phyloP scores from a whole-genome alignment of 176 grass and related monocot genomes.

The Phoenix dactylifera region DNA sequence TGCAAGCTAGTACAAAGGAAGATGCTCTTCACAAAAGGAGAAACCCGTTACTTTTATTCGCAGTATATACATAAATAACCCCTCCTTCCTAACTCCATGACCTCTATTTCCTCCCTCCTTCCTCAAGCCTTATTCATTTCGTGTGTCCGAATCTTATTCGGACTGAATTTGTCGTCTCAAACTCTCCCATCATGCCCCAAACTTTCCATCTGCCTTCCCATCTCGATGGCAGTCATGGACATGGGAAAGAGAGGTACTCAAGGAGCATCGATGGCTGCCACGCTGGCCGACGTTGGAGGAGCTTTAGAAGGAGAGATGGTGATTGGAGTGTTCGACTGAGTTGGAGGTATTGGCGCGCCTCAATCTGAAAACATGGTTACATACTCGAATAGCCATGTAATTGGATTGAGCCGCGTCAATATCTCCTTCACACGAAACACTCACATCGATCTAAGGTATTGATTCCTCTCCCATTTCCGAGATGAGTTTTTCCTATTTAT shows the following conservation, averaged over 20 bases:
- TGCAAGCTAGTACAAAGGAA: not conserved
- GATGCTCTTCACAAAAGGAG: not conserved
- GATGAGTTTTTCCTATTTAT: too few species aligned
- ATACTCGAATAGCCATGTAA: conserved; percentile 7
- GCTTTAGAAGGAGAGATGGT: not conserved
- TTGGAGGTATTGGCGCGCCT: conserved; percentile 29
- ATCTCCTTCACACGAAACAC: conserved; percentile 8
- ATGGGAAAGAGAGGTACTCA: too few species aligned
- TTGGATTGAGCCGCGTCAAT: conserved; percentile 39
- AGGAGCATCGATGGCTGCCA: too few species aligned
- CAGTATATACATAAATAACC: not conserved
- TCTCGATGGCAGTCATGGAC: too few species aligned
- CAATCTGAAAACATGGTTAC: conserved; percentile 23
- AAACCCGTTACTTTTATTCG: too few species aligned
- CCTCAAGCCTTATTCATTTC: not conserved
- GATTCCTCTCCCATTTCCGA: too few species aligned
- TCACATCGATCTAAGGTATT: too few species aligned
- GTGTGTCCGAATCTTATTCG: too few species aligned
- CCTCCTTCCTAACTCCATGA: not conserved
- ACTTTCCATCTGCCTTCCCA: too few species aligned
- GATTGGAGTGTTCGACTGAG: not conserved
- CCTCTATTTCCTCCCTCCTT: not conserved
- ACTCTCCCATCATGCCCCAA: too few species aligned
- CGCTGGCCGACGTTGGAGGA: too few species aligned
- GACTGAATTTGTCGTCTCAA: too few species aligned